Conservation (phyloP, 2,329 filamentous ascomycete species). For the Fusarium anguioides region DNA sequence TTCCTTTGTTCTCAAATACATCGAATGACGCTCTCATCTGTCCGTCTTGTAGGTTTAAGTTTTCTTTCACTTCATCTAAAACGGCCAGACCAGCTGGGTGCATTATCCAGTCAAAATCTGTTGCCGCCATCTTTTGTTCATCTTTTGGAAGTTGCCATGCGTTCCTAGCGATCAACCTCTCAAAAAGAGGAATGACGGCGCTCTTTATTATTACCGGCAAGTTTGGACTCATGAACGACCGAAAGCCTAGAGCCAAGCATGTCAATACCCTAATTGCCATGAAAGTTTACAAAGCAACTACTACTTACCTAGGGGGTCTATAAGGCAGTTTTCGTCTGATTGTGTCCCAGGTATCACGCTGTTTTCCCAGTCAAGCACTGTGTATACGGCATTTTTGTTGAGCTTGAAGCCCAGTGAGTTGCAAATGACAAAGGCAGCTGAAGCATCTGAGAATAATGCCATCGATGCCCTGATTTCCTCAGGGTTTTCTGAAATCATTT, state of each 20-base stretch:
- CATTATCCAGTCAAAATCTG: conserved; percentile 2
- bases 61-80: conserved; percentile 9
- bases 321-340: background rate
- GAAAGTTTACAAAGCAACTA: background rate
- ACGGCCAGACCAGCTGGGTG: conserved; percentile 2
- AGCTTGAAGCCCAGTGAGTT: background rate
- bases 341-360: conserved; percentile 4
- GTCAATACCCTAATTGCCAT: background rate
- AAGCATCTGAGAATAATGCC: conserved; percentile 9
- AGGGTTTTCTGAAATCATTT: conserved; percentile 1
- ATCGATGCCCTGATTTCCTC: conserved; percentile 4
- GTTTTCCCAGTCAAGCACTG: conserved; percentile 3
- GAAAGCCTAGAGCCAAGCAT: conserved; percentile 7
- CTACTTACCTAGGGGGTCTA: background rate
- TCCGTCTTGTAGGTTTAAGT: conserved; percentile 2
- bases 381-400: background rate
- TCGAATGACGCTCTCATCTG: conserved; percentile 10
- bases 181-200: background rate
- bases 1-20: conserved; percentile 7
- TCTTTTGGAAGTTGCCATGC: conserved; percentile 9
- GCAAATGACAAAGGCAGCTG: conserved; percentile 1
- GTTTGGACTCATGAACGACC: conserved; percentile 6
- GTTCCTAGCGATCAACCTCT: background rate
- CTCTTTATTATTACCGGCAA: conserved; percentile 5
- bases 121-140: background rate